Evolutionary conservation across 768 basidiomycete species (phyloP).

Genomic region (Kondoa malvinella): DNA sequence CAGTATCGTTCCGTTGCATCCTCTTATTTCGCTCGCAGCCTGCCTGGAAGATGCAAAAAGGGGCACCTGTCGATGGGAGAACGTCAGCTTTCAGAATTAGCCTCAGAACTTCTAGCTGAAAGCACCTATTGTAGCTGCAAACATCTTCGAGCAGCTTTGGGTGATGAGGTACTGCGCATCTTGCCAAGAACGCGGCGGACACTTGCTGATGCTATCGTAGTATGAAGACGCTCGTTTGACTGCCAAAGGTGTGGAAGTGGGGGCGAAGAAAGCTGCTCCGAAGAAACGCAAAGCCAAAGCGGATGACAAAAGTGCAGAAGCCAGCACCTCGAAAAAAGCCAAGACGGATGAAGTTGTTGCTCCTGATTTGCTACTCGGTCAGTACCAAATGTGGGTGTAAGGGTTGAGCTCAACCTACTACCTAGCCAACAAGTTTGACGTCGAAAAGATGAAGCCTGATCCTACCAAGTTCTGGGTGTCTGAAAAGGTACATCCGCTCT

Average conservation of each 20-base stretch:
- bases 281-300: neutral
- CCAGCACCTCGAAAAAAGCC: neutral
- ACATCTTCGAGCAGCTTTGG: neutral
- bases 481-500: neutral
- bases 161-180: neutral
- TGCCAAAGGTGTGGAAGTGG: neutral
- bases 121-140: neutral
- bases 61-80: neutral
- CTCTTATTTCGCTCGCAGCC: neutral
- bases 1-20: neutral
- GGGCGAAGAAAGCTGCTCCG: neutral
- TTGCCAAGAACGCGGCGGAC: neutral
- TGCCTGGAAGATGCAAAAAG: conserved; percentile 3
- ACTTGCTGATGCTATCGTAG: neutral
- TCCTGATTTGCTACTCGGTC: neutral
- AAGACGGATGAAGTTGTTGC: neutral
- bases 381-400: neutral
- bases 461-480: neutral
- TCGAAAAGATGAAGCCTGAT: neutral
- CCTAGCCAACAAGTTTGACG: neutral
- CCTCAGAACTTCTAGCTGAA: no score
- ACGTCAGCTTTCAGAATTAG: neutral
- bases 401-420: neutral
- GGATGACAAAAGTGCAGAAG: conserved; percentile 1
- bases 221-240: conserved; percentile 2